phyloP scores from a whole-genome alignment of 148 eudicot genomes.

The Cornus florida region DNA sequence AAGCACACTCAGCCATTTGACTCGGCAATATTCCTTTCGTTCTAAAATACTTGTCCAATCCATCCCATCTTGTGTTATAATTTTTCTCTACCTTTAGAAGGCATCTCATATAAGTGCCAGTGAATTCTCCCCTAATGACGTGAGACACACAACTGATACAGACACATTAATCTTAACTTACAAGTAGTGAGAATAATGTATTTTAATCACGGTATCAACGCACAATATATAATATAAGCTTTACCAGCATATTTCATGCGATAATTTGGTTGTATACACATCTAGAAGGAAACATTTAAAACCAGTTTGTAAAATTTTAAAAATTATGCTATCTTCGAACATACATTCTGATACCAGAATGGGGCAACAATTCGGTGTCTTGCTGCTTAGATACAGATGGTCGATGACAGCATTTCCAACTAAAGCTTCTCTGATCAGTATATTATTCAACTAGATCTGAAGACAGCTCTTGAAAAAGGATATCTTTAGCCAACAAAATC shows the following conservation, averaged over 20 bases:
- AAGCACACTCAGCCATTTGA: too few species aligned
- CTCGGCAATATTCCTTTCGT: too few species aligned
- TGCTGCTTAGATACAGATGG: background rate
- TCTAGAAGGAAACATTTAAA: background rate
- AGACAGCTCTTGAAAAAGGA: background rate
- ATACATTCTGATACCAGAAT: background rate
- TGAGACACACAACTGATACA: too few species aligned
- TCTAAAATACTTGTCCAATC: too few species aligned
- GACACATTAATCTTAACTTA: background rate
- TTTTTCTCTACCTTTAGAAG: too few species aligned
- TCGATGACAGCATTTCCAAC: background rate
- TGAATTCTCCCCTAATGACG: too few species aligned
- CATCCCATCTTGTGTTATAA: too few species aligned
- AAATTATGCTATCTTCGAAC: background rate
- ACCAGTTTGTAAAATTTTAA: background rate
- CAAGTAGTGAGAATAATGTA: background rate
- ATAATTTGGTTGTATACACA: conserved; percentile 9
- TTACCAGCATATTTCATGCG: conserved; percentile 3
- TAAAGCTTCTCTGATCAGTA: background rate
- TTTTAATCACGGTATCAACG: background rate
- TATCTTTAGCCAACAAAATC: conserved; percentile 55
- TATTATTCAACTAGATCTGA: background rate
- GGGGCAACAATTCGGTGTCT: background rate
- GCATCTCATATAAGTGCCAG: too few species aligned
- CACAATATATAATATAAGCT: background rate